phyloP scores from a whole-genome alignment of 805 yeast genomes.

The Spathaspora boniae region DNA sequence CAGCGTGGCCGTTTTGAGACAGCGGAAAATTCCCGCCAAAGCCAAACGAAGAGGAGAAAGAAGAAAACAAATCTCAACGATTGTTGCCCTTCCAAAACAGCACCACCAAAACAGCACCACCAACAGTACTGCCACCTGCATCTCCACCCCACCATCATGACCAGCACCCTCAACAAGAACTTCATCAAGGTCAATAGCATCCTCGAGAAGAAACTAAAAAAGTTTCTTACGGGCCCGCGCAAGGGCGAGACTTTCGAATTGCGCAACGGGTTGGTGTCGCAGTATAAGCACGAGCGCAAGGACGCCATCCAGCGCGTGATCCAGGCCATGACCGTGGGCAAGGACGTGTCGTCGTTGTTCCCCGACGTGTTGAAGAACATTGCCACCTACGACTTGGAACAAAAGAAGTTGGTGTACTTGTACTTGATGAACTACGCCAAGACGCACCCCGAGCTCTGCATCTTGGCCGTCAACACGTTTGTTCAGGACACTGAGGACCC shows the following conservation, averaged over 20 bases:
- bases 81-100: too few species aligned
- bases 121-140: constrained; percentile 4
- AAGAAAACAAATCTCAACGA: too few species aligned
- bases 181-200: constrained; percentile 23
- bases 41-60: too few species aligned
- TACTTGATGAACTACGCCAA: constrained; percentile 97
- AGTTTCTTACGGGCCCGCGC: constrained; percentile 41
- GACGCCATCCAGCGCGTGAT: constrained; percentile 96
- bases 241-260: constrained; percentile 87
- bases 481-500: constrained; percentile 94
- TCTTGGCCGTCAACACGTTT: constrained; percentile 94
- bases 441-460: constrained; percentile 91
- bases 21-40: too few species aligned
- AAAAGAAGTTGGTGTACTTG: constrained; percentile 90
- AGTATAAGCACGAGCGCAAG: constrained; percentile 89
- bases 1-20: too few species aligned
- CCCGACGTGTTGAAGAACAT: constrained; percentile 96
- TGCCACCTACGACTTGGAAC: constrained; percentile 95
- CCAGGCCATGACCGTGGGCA: constrained; percentile 97
- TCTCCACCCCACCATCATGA: not conserved
- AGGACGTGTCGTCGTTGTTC: constrained; percentile 89
- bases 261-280: constrained; percentile 86
- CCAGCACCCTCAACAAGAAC: constrained; percentile 3
- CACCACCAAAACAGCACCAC: constrained; percentile 3
- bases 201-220: constrained; percentile 41